Base-by-base conservation (phyloP, 2,329 filamentous ascomycete species). In the Alternaria sp. region DNA sequence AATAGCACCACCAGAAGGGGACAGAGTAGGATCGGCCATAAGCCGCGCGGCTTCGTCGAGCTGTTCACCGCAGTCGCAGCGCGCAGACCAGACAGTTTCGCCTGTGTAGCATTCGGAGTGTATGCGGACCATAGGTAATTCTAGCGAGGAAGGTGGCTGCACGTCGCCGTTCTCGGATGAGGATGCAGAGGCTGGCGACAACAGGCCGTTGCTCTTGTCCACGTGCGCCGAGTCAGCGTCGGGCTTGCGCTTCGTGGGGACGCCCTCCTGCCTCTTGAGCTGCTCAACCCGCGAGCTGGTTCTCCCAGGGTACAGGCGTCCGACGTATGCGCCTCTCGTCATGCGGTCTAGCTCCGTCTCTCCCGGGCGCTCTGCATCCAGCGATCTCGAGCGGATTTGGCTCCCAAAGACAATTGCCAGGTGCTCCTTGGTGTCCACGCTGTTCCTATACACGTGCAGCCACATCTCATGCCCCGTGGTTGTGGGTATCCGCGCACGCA, bases 71-170 rank as follows among this genome's bases (percentile, higher is more conserved):
- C 96, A 99, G 82, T 99, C 96, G 82, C 96, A 99, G 26, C 96
- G 90, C 36, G 96, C 95, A 8, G 94, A 97, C 96, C 96, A 98
- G 1, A 96, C 96, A 1, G 96, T 99, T 84, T 99, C 96, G 62
- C 96, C 96, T 0, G 96, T 99, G 81, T 99, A 99, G 82, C 96
- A 99, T 81, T 99, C 96, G 4, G 93, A 97, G 80, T 99, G 96
- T 76, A 99, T 99, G 61, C 96, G 88, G 50, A 99, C 95, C 43
- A 99, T 84, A 0, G 96, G 93, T 1, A 91, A 81, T 12, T 80
- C 77, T 4, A 76, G 70, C 5, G 77, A 74, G 1, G 74, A 65
- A 8, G 76, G 68, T 17, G 72, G 65, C 28, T 69, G 68, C 3
- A 58, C 61, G n/a, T 75, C 73, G 26, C 74, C 75, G 23, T 69